These are phyloP conservation scores for Adansonia gregorii DNA, from an alignment of 441 rosid species.

Conservation along the genomic window DNA sequence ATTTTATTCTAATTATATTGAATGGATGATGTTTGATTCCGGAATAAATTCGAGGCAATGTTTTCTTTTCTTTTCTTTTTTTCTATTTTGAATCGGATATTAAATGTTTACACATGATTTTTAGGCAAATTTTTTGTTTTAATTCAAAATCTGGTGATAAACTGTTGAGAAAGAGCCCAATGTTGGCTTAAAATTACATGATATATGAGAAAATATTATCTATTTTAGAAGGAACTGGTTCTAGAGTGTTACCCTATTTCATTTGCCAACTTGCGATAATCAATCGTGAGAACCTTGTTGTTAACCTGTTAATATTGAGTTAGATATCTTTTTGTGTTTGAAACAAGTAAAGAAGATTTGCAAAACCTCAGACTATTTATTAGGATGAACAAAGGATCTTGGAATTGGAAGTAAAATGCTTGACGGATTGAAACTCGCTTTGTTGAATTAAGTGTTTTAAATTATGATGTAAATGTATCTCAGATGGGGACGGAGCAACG, in stretches of 20 bases:
- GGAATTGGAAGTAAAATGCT: background rate
- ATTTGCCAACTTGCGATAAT: background rate
- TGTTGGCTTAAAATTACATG: background rate
- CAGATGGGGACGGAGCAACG: conserved; percentile 69
- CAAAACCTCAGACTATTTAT: background rate
- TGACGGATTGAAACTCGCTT: conserved; percentile 9
- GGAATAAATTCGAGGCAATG: background rate
- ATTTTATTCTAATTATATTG: background rate
- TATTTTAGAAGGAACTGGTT: background rate
- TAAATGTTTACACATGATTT: background rate
- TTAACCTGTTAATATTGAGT: background rate
- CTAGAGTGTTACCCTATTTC: background rate
- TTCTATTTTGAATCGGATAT: background rate
- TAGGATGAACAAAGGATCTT: background rate
- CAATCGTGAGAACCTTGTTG: conserved; percentile 8
- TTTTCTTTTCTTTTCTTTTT: background rate
- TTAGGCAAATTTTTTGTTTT: background rate
- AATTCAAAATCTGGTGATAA: conserved; percentile 7
- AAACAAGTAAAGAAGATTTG: background rate
- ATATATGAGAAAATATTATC: background rate
- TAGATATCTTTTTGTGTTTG: background rate
- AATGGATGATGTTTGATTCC: background rate
- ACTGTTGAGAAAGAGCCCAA: background rate
- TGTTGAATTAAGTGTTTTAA: conserved; percentile 16
- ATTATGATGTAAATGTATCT: conserved; percentile 22